Evolutionary conservation across 2,329 filamentous ascomycete species (phyloP), one percentile per base, ranked within the genome.

Genomic region (Colletotrichum incanum): DNA sequence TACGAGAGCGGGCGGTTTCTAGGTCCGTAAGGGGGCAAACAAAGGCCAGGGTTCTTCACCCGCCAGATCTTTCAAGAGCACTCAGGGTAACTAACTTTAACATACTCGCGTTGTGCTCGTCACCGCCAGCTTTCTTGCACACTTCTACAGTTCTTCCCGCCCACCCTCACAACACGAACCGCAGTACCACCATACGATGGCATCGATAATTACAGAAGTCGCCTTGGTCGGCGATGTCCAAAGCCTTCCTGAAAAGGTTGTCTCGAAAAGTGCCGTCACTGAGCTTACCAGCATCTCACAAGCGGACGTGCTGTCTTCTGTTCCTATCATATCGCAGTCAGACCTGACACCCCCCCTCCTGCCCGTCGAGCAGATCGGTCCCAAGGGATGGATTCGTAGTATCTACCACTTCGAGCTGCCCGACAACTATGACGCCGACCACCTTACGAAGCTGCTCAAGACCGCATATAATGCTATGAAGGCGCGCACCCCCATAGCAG

Each of bases 361-460:
- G 2, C 69, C 69, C 5, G 34, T 72, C n/a, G 69, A 72, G 43
- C 65, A 67, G 20, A 64, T 72, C 11, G 55, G 58, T 6, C 64
- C 65, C 20, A 67, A 63, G 23, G 60, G 65, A 62, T 72, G 65
- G 56, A 31, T 67, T 26, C 58, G 65, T 18, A 18, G 18, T 11
- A 56, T 72, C 34, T 67, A 58, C 31, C 55, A 58, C 64, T 72
- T 72, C 37, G 41, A 67, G 37, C 59, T 72, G 1, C 34, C 54
- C 9, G 64, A 72, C 1, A 26, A 63, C 28, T 72, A 67, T 5
- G 64, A 67, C n/a, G 39, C 47, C 7, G 58, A 62, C n/a, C 50
- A 47, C 37, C 64, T 67, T 7, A 67, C 58, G 20, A 43, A 26
- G 50, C 26, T 67, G 6, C 64, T 63, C 5, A 50, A 63, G 34